These are phyloP conservation scores for Camillea tinctor DNA, from an alignment of 2,329 filamentous ascomycete genomes.

Conservation along the genomic window DNA sequence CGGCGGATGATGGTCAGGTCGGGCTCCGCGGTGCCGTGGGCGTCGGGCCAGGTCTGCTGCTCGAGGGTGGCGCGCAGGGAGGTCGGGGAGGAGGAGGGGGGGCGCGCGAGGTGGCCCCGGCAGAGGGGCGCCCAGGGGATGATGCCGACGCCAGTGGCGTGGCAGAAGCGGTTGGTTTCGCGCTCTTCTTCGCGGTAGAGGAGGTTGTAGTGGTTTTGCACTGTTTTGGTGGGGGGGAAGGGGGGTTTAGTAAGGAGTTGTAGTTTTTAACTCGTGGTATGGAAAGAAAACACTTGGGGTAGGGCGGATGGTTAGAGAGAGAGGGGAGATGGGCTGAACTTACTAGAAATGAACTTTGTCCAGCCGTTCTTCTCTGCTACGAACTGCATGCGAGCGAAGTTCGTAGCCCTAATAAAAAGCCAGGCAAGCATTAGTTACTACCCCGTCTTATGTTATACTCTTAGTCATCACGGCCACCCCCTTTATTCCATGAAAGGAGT, in stretches of 20 bases:
- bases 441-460: not conserved
- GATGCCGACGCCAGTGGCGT: conserved; percentile 40
- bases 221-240: not conserved
- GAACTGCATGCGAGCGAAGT: conserved; percentile 55
- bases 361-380: conserved; percentile 46
- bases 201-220: conserved; percentile 62
- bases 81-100: conserved; percentile 30
- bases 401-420: conserved; percentile 33
- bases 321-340: not conserved
- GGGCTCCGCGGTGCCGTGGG: conserved; percentile 33
- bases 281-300: no score
- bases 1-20: conserved; percentile 45
- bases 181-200: conserved; percentile 63
- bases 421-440: not conserved
- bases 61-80: conserved; percentile 37
- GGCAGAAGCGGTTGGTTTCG: conserved; percentile 44
- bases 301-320: not conserved
- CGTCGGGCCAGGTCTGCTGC: conserved; percentile 34
- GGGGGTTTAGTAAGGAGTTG: not conserved
- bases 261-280: no score
- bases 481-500: no score
- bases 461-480: not conserved
- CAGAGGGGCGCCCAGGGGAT: conserved; percentile 41
- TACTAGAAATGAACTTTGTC: conserved; percentile 57
- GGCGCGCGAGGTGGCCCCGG: conserved; percentile 37